Percentiles rank a stretch among this genome's conserved stretches.
These are phyloP conservation scores for Vitis rupestris DNA, from an alignment of 164 flowering plant species.

Conservation along the genomic window DNA sequence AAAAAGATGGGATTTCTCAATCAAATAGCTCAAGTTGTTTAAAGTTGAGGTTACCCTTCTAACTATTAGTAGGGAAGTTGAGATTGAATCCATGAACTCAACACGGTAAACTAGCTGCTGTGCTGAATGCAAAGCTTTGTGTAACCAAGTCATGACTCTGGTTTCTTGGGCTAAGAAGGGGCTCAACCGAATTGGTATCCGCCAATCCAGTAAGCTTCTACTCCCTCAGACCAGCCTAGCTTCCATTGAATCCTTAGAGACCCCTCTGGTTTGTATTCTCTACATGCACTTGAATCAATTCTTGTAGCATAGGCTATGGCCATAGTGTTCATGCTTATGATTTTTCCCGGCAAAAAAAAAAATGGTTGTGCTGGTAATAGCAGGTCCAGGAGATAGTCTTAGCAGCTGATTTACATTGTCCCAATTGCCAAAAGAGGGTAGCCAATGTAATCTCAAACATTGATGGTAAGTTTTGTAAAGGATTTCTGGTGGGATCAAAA, in stretches of 20 bases:
- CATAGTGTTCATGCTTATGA: background rate
- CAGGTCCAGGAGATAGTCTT: conserved; percentile 19
- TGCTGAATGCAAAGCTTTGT: background rate
- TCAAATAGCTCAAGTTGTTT: conserved; percentile 4
- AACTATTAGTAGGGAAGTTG: background rate
- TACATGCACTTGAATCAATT: background rate
- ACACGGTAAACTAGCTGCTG: background rate
- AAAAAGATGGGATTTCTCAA: conserved; percentile 5
- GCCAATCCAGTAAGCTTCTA: conserved; percentile 5
- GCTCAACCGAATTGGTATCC: conserved; percentile 6
- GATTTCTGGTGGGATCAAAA: too few relatives aligned
- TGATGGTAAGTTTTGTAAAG: conserved; percentile 7
- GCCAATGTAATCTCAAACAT: conserved; percentile 12
- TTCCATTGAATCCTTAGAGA: background rate
- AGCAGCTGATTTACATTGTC: conserved; percentile 23
- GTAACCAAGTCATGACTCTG: background rate
- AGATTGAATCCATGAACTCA: background rate
- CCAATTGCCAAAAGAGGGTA: conserved; percentile 19
- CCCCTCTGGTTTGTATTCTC: background rate
- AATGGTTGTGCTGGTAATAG: background rate
- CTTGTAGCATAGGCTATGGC: background rate
- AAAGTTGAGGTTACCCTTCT: background rate
- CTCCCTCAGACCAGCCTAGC: conserved; percentile 8
- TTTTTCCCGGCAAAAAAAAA: too few relatives aligned
- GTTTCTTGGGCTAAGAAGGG: conserved; percentile 22